Evolutionary conservation across 345 rosid genomes (phyloP), one percentile per base, ranked within the genome.

Genomic region (Physaria fendleri): DNA sequence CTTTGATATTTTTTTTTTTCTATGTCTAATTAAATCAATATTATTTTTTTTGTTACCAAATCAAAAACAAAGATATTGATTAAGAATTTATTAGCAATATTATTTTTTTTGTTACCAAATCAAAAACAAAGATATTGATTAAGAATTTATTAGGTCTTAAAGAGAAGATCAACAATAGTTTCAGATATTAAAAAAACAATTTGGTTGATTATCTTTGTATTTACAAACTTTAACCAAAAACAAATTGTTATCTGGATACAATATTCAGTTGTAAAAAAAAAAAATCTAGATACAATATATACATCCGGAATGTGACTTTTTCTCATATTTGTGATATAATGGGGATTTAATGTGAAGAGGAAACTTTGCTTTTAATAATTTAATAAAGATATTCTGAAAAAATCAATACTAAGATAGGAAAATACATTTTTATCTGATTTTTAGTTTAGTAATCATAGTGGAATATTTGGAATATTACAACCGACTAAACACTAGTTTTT

Each of bases 361-460:
- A 51, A 27, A n/a, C n/a, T 16, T 68, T 35, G 62, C 56, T 59
- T 68, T 34, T 68, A 50, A 34, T 41, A 44, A 8, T 25, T 1
- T 32, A 6, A 59, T n/a, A 67, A 33, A 25, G 16, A 25, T 44
- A 60, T 27, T 13, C 48, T 16, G n/a, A 22, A 70, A 17, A 39
- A 55, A 62, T 55, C 57, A 62, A 70, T 43, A n/a, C n/a, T n/a
- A 38, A 50, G 64, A 48, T 66, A 39, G 41, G 22, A 17, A 6
- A 55, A 30, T 42, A 37, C 10, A 30, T n/a, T n/a, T n/a, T n/a
- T n/a, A n/a, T n/a, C n/a, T n/a, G n/a, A n/a, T n/a, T n/a, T n/a
- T n/a, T n/a, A n/a, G n/a, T n/a, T n/a, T n/a, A n/a, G n/a, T n/a
- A n/a, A n/a, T n/a, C n/a, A n/a, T n/a, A n/a, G n/a, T n/a, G n/a